These are phyloP conservation scores for Babesia ovata DNA, from an alignment of 169 alveolate species.

Conservation along the genomic window DNA sequence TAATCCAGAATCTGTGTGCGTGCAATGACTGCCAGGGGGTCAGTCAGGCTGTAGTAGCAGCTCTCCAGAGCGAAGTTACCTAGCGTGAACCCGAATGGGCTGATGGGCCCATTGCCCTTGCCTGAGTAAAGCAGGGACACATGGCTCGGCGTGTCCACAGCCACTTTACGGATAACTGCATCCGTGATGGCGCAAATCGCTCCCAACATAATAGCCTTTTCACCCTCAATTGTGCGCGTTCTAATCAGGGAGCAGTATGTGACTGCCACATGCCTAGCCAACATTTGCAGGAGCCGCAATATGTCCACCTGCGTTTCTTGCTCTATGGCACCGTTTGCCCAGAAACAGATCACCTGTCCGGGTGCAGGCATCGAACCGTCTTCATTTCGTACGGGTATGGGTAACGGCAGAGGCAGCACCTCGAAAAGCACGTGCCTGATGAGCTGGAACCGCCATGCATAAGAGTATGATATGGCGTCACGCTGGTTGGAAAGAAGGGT, in stretches of 20 bases:
- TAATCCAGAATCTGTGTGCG: slow-evolving; percentile 72
- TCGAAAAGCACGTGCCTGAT: slow-evolving; percentile 61
- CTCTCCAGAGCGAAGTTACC: slow-evolving; percentile 68
- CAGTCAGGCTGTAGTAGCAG: slow-evolving; percentile 69
- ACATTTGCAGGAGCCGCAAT: slow-evolving; percentile 52
- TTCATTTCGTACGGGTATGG: slow-evolving; percentile 41
- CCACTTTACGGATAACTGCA: slow-evolving; percentile 58
- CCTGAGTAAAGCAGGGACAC: slow-evolving; percentile 72
- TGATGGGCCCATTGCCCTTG: slow-evolving; percentile 70
- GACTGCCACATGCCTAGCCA: slow-evolving; percentile 51
- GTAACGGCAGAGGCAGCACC: slow-evolving; percentile 61
- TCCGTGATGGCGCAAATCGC: slow-evolving; percentile 73
- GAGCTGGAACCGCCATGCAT: slow-evolving; percentile 68
- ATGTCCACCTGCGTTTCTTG: slow-evolving; percentile 58
- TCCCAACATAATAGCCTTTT: slow-evolving; percentile 66
- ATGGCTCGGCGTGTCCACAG: slow-evolving; percentile 69
- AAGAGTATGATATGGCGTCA: slow-evolving; percentile 53
- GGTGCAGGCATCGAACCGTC: slow-evolving; percentile 33
- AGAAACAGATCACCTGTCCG: slow-evolving; percentile 33
- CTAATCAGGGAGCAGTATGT: slow-evolving; percentile 51
- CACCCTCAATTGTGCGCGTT: slow-evolving; percentile 58
- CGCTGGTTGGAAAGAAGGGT: slow-evolving; percentile 63
- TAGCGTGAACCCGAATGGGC: slow-evolving; percentile 67
- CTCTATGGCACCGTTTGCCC: slow-evolving; percentile 53
- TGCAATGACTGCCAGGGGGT: slow-evolving; percentile 68